Evolutionary conservation across 1,284 basidiomycete species (phyloP).

Genomic region (Papiliotrema laurentii): DNA sequence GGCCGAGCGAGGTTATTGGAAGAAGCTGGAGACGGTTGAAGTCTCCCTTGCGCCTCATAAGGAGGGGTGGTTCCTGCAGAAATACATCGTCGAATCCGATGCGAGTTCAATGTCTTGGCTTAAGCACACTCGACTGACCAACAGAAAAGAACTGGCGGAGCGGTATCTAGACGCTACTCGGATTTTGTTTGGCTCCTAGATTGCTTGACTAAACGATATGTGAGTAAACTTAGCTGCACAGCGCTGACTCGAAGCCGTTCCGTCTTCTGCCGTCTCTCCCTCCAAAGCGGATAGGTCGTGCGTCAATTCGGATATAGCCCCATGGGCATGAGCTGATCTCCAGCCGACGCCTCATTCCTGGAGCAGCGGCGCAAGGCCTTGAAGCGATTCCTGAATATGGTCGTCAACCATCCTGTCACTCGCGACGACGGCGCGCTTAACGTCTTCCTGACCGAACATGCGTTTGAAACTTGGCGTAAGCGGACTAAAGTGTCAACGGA

Average conservation of each 20-base stretch:
- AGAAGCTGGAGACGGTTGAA: conserved; percentile 64
- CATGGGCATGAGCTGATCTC: conserved; percentile 7
- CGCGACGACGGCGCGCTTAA: conserved; percentile 76
- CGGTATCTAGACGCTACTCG: conserved; percentile 60
- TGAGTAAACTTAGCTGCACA: conserved; percentile 16
- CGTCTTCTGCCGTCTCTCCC: conserved; percentile 81
- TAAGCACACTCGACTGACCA: conserved; percentile 1
- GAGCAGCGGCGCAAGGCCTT: conserved; percentile 83
- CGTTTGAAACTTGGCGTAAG: conserved; percentile 82
- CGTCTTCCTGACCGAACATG: conserved; percentile 72
- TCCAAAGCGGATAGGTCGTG: conserved; percentile 83
- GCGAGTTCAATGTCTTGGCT: conserved; percentile 51
- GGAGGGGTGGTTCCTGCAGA: conserved; percentile 77
- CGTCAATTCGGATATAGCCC: conserved; percentile 39
- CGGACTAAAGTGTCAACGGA: conserved; percentile 59
- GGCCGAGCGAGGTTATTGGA: conserved; percentile 66
- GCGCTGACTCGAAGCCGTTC: conserved; percentile 67
- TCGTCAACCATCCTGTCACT: conserved; percentile 83
- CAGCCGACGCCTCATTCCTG: conserved; percentile 79
- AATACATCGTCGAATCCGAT: conserved; percentile 74
- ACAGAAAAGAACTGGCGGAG: conserved; percentile 32
- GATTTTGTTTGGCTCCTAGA: conserved; percentile 89
- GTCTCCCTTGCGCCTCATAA: conserved; percentile 68
- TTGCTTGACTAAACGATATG: conserved; percentile 57
- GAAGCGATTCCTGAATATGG: conserved; percentile 70